A percentile compares a stretch with the other conserved stretches of the same genome.
phyloP scores from a whole-genome alignment of 2,329 filamentous ascomycete genomes.

The Periconia sp. region DNA sequence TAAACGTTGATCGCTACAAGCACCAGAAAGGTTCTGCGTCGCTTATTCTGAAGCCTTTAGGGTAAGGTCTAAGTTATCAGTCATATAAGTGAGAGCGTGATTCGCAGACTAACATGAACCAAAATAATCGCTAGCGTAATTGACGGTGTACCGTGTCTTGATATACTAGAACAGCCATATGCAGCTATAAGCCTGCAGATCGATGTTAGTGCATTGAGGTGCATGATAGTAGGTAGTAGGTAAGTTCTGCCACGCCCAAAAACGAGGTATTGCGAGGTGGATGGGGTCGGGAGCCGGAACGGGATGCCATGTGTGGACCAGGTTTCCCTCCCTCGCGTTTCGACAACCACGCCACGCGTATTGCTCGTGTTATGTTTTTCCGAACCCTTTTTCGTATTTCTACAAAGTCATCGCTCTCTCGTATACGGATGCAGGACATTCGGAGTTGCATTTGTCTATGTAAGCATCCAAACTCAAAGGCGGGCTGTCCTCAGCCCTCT shows the following conservation, averaged over 20 bases:
- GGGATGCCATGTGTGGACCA: not conserved
- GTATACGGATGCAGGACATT: no score
- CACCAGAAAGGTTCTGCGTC: conserved; percentile 22
- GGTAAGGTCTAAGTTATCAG: conserved; percentile 16
- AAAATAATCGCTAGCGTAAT: conserved; percentile 18
- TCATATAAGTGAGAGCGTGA: conserved; percentile 21
- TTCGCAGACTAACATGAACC: conserved; percentile 17
- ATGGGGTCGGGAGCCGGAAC: conserved; percentile 3
- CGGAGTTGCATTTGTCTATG: no score
- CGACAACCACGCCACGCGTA: no score
- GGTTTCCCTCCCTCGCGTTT: no score
- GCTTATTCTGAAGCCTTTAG: conserved; percentile 22
- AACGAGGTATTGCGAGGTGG: not conserved
- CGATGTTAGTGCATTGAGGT: conserved; percentile 40
- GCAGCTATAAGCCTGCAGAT: conserved; percentile 3
- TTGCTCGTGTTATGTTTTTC: no score
- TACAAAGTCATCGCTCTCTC: no score
- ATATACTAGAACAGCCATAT: conserved; percentile 2
- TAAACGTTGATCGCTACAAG: conserved; percentile 20
- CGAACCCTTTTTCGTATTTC: no score
- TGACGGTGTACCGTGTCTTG: conserved; percentile 32
- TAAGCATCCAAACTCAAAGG: no score
- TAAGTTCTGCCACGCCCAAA: not conserved
- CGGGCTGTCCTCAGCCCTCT: no score
- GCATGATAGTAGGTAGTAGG: conserved; percentile 39